Evolutionary conservation across 257 asterid genomes (phyloP).

Genomic region (Petunia axillaris): DNA sequence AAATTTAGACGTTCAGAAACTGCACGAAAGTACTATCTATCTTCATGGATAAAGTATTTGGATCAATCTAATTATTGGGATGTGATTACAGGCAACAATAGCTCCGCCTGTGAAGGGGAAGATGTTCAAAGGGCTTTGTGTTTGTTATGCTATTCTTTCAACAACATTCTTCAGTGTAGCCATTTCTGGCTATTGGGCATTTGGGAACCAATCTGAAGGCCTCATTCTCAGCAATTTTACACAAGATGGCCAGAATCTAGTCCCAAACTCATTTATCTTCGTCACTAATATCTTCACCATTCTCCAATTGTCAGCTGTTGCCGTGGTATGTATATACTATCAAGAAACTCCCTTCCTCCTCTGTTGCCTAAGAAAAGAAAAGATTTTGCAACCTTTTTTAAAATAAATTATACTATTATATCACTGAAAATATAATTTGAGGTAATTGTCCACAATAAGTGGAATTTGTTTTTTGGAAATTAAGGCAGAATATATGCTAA

Average conservation of each 20-base stretch:
- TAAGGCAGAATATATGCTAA: too few species aligned
- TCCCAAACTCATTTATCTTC: slow-evolving; percentile 74
- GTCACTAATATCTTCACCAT: slow-evolving; percentile 72
- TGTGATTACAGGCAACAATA: slow-evolving; percentile 64
- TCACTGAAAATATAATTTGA: neutral
- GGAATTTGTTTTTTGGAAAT: too few species aligned
- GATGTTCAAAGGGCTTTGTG: slow-evolving; percentile 85
- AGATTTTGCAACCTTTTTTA: neutral
- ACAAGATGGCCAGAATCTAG: slow-evolving; percentile 50
- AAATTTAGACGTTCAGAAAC: too few species aligned
- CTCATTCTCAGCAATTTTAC: slow-evolving; percentile 71
- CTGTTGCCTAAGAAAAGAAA: too few species aligned
- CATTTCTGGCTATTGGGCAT: slow-evolving; percentile 91
- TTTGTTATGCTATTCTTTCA: slow-evolving; percentile 65
- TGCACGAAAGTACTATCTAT: too few species aligned
- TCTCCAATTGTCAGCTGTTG: slow-evolving; percentile 89
- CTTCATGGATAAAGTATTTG: too few species aligned
- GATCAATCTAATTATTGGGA: too few species aligned
- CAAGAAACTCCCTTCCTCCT: too few species aligned
- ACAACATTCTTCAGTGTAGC: slow-evolving; percentile 79
- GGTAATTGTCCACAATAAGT: neutral
- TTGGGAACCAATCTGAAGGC: slow-evolving; percentile 67
- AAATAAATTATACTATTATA: neutral
- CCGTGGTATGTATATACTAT: slow-evolving; percentile 50
- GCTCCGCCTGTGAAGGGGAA: slow-evolving; percentile 92